Base-by-base conservation (phyloP, 2,329 filamentous ascomycete genomes). In the Paecilomyces variotii region DNA sequence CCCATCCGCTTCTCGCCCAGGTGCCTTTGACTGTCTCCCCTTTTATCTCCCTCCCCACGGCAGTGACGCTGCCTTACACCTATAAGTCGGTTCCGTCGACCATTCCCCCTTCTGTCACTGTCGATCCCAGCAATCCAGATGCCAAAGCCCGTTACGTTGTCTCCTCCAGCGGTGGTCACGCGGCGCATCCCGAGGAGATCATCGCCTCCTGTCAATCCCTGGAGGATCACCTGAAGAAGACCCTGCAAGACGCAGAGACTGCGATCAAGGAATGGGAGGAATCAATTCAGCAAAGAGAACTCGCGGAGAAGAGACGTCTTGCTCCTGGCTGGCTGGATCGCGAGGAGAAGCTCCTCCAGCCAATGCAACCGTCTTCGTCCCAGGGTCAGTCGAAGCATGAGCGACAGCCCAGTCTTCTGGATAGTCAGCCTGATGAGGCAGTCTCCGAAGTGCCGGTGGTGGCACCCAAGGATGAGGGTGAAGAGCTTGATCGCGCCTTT, bases 1-100 rank as follows among this genome's bases (percentile, higher is more conserved):
- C 91, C 14, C 91, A 97, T 76, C 90, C 88, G 14, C 85, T 97
- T 63, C 86, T 99, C 53, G 89, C 92, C 64, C 94, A 99, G 77
- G 86, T 97, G 49, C 91, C 94, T 30, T 80, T 99, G 57, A 95
- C 91, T 55, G 91, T 97, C 52, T 97, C 93, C 2, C 94, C 94
- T 27, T 97, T 97, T 78, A 85, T 97, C 67, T 89, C 88, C 60
- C 87, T 99, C 32, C 94, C 94, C 10, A 88, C 90, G 30, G 88
- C 93, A 27, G 89, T 92, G 24, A 96, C 92, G 0, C 85, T 99
- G 6, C 93, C 94, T 26, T 97, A 97, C 79, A 96, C 91, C 66
- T 97, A 97, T 82, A 93, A 92, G 72, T 83, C 86, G 10, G 87
- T 97, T 70, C 90, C 93, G 0, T 93, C 91, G 0, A 89, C 91